A percentile compares a stretch with the other conserved stretches of the same genome.
Evolutionary conservation across 129 eudicot species (phyloP).

Genomic region (Artemisia annua): DNA sequence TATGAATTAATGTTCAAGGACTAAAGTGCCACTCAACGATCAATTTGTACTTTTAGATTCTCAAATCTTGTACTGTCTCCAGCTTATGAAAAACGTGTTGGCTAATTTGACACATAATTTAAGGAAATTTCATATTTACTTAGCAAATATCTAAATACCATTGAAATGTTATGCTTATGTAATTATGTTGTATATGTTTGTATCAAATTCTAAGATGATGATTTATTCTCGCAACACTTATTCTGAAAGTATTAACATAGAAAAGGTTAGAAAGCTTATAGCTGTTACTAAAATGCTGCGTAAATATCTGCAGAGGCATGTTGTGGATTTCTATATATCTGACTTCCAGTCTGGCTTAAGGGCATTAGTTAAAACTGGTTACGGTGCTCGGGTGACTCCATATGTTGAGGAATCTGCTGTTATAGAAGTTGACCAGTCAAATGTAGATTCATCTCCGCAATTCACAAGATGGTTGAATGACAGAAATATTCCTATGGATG

Average conservation of each 20-base stretch:
- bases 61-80: too few species aligned
- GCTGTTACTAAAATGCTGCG: not conserved
- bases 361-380: constrained; percentile 72
- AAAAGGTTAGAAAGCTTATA: not conserved
- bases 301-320: constrained; percentile 50
- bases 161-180: not conserved
- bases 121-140: constrained; percentile 2
- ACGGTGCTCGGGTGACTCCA: constrained; percentile 70
- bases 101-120: not conserved
- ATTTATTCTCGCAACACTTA: not conserved
- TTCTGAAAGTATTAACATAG: not conserved
- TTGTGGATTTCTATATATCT: constrained; percentile 70
- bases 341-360: constrained; percentile 77
- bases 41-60: too few species aligned
- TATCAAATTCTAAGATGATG: not conserved
- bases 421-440: constrained; percentile 59
- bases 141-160: not conserved
- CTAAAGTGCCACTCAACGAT: too few species aligned
- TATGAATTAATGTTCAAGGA: too few species aligned
- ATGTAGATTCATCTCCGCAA: constrained; percentile 64
- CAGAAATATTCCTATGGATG: constrained; percentile 64
- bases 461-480: constrained; percentile 59
- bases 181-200: not conserved
- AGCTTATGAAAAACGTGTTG: not conserved
- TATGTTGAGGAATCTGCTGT: constrained; percentile 66